Evolutionary conservation across 1,139 yeast species (phyloP).

Genomic region (Sugiyamaella grinbergsii): DNA sequence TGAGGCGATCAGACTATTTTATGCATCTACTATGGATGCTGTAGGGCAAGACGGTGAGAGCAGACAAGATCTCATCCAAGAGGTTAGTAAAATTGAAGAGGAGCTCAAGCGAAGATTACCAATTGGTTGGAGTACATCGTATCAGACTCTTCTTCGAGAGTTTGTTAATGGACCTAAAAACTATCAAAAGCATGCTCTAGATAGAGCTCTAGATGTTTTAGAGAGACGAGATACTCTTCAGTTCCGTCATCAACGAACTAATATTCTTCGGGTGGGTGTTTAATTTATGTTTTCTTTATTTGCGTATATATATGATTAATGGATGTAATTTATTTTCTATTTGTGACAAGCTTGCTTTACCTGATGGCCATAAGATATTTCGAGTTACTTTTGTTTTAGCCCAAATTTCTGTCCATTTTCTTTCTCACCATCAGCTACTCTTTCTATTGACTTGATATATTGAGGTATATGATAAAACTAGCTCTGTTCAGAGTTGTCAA

Average conservation of each 20-base stretch:
- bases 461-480: too few species aligned
- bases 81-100: conserved; percentile 76
- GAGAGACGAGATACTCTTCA: conserved; percentile 87
- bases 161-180: conserved; percentile 65
- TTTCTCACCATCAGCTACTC: too few species aligned
- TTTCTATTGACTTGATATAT: too few species aligned
- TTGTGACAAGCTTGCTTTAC: too few species aligned
- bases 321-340: background rate
- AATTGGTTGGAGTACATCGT: conserved; percentile 94
- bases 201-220: conserved; percentile 76
- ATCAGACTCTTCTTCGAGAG: conserved; percentile 79
- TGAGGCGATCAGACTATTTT: conserved; percentile 91
- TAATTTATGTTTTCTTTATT: conserved; percentile 35
- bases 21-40: conserved; percentile 98
- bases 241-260: conserved; percentile 85
- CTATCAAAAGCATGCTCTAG: conserved; percentile 72
- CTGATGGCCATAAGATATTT: too few species aligned
- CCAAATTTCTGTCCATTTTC: too few species aligned
- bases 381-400: too few species aligned
- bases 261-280: conserved; percentile 78
- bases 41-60: conserved; percentile 76
- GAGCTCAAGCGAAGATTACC: conserved; percentile 90
- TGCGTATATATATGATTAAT: background rate
- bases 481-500: too few species aligned
- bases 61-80: conserved; percentile 58